Base-by-base conservation (phyloP, 495 filamentous ascomycete genomes). In the Tricharina praecox region DNA sequence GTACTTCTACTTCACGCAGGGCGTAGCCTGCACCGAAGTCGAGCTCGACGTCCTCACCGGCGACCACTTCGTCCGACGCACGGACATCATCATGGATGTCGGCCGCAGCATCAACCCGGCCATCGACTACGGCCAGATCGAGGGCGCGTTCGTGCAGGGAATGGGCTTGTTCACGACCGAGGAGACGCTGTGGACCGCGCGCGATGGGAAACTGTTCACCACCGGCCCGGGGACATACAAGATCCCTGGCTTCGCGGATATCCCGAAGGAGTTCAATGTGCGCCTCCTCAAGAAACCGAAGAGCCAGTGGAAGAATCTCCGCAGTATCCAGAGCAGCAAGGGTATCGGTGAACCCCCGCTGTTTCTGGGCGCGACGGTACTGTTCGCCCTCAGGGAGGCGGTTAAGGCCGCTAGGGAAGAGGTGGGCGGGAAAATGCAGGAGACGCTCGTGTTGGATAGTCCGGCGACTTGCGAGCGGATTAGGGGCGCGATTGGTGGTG, bases 401-500 rank as follows among this genome's bases (percentile, higher is more conserved):
- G 62, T 67, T 1, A 50, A 64, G 23, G 66, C 69, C 4, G 62
- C 51, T 1, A 55, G 58, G 21, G 5, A 53, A 44, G 3, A 61
- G 53, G n/a, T 63, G 60, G 8, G 59, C 42, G 21, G 56, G 54
- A 37, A 13, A 3, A 19, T 20, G 32, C 63, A 53, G 15, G 69
- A 71, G 50, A 67, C 70, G 9, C 53, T 90, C 60, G 62, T 57
- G 30, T 56, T 90, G 50, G 69, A 76, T 55, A 82, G 78, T 51
- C 83, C 83, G 10, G 82, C 82, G 3, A 96, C 88, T 23, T 76
- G 84, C 0, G 88, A 96, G 70, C 72, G 85, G 61, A 87, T 96
- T 45, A 66, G 88, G 53, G 61, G 86, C 19, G 76, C 75, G 21
- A 90, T 87, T 63, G 81, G 75, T 16, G 88, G 95, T 75, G 80